Percentiles rank a stretch among this genome's conserved stretches.
phyloP scores from a whole-genome alignment of 306 rosid genomes.

The Dalbergia oliveri region DNA sequence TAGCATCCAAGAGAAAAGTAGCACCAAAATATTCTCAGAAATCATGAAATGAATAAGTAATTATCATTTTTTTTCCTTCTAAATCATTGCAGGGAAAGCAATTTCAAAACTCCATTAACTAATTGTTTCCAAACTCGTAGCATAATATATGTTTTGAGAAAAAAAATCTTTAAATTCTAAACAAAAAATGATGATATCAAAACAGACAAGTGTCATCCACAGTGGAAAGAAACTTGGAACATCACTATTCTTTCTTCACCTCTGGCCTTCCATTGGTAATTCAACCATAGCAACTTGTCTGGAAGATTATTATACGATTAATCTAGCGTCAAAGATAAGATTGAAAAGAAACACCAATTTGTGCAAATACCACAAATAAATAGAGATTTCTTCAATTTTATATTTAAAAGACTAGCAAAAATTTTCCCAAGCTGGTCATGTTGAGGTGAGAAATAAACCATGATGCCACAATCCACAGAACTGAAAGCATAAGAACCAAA shows the following conservation, averaged over 20 bases:
- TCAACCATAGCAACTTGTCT: conserved; percentile 15
- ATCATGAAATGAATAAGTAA: conserved; percentile 5
- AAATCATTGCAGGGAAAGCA: neutral
- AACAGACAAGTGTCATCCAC: neutral
- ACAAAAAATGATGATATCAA: neutral
- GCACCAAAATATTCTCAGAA: conserved; percentile 16
- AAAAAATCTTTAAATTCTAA: neutral
- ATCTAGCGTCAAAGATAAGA: conserved; percentile 5
- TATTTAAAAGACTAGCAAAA: neutral
- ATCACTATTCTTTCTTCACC: conserved; percentile 20
- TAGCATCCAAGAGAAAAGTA: conserved; percentile 24
- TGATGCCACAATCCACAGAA: neutral
- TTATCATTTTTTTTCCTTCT: neutral
- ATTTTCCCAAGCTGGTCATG: neutral
- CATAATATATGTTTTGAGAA: neutral
- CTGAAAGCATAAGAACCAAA: neutral
- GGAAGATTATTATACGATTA: conserved; percentile 3
- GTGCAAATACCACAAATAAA: neutral
- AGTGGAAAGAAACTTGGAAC: conserved; percentile 28
- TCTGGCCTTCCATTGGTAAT: neutral
- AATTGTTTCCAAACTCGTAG: neutral
- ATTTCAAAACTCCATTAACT: neutral
- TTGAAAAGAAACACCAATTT: conserved; percentile 9
- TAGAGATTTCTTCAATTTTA: conserved; percentile 22
- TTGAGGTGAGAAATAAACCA: conserved; percentile 10